A percentile compares a stretch with the other conserved stretches of the same genome.
Evolutionary conservation across 306 rosid species (phyloP).

Genomic region (Sphenostylis stenocarpa): DNA sequence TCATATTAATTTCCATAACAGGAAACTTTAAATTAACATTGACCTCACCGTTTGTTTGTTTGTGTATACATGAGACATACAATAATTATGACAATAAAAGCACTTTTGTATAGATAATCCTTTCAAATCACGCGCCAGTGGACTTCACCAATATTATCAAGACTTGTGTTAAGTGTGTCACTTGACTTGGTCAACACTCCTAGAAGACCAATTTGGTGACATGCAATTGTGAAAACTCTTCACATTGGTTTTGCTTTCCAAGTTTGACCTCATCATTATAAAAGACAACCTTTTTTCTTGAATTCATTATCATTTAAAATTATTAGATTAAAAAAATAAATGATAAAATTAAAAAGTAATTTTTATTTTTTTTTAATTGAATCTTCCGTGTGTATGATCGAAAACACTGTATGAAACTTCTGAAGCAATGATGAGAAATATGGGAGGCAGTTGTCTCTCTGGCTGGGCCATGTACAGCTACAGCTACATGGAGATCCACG

Average conservation of each 20-base stretch:
- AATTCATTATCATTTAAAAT: no score
- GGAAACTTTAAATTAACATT: not conserved
- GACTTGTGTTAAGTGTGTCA: not conserved
- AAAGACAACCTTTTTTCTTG: no score
- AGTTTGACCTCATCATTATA: not conserved
- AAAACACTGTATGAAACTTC: no score
- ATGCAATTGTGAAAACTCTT: not conserved
- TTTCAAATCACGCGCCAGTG: not conserved
- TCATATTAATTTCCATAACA: not conserved
- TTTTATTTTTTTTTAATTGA: no score
- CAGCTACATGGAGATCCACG: conserved; percentile 29
- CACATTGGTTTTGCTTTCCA: not conserved
- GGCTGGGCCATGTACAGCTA: conserved; percentile 33
- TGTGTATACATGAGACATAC: not conserved
- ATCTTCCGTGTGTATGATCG: no score
- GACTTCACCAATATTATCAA: not conserved
- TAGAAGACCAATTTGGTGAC: no score
- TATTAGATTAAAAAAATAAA: no score
- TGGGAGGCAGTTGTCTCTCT: conserved; percentile 35
- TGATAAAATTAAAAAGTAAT: no score
- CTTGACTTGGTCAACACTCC: not conserved
- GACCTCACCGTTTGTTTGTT: not conserved
- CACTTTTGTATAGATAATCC: not conserved
- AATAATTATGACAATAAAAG: not conserved
- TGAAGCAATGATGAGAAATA: conserved; percentile 21